Evolutionary conservation across 75 land plant species (phyloP).

Genomic region (Cryptomeria japonica): DNA sequence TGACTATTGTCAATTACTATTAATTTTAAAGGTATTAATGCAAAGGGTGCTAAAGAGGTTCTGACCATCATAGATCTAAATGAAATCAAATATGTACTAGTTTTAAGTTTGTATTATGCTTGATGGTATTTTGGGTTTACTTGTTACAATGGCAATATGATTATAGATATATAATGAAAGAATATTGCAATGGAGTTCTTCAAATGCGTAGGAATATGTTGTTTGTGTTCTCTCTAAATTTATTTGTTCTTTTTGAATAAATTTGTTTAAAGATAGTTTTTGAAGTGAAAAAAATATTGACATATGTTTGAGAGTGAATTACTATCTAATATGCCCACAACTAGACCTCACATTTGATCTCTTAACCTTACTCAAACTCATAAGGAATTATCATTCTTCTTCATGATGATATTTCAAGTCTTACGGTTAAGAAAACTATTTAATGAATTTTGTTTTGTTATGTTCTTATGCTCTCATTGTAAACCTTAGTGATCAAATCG

Average conservation of each 20-base stretch:
- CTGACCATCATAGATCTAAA: too few species aligned
- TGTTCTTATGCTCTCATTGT: constrained; percentile 61
- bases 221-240: constrained; percentile 32
- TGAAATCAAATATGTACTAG: too few species aligned
- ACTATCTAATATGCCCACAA: constrained; percentile 70
- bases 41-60: too few species aligned
- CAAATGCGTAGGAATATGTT: constrained; percentile 26
- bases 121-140: too few species aligned
- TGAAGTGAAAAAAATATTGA: constrained; percentile 37
- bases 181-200: constrained; percentile 27
- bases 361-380: constrained; percentile 56
- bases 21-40: too few species aligned
- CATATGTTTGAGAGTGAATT: constrained; percentile 49
- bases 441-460: constrained; percentile 63
- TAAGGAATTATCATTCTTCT: constrained; percentile 54
- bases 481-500: constrained; percentile 71
- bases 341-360: constrained; percentile 65
- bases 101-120: too few species aligned
- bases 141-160: too few species aligned
- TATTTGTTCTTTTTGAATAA: constrained; percentile 22
- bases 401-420: constrained; percentile 49
- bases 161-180: constrained; percentile 38
- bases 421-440: constrained; percentile 49
- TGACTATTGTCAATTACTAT: too few species aligned
- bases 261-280: constrained; percentile 31